Conservation (phyloP, 164 flowering plant genomes). For the Platanus orientalis region DNA sequence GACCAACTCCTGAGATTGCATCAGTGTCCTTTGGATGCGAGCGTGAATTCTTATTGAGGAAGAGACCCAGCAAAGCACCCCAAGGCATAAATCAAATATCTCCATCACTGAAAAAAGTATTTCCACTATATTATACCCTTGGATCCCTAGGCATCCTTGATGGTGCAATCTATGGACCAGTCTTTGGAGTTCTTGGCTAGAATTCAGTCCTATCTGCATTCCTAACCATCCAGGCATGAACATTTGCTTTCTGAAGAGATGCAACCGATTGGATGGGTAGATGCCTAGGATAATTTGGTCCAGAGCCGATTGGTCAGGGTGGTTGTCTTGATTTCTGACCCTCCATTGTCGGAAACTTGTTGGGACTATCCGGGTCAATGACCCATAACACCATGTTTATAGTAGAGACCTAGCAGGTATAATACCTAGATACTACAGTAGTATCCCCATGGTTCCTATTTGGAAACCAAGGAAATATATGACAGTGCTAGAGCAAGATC, state of each 20-base stretch:
- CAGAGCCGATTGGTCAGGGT: no score
- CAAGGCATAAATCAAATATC: constrained; percentile 30
- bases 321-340: no score
- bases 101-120: not conserved
- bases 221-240: not conserved
- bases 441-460: not conserved
- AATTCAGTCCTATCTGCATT: not conserved
- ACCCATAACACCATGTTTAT: no score
- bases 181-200: not conserved
- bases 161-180: not conserved
- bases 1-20: constrained; percentile 79
- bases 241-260: no score
- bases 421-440: no score
- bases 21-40: constrained; percentile 91
- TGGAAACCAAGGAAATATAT: not conserved
- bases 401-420: no score
- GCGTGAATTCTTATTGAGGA: constrained; percentile 78
- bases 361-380: no score
- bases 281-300: no score
- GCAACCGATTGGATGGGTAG: no score
- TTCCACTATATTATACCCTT: not conserved
- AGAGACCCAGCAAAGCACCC: constrained; percentile 35
- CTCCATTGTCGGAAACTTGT: no score
- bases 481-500: not conserved
- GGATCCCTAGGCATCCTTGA: not conserved